Base-by-base conservation (phyloP, 1,284 basidiomycete genomes). In the Wolfiporia cocos region DNA sequence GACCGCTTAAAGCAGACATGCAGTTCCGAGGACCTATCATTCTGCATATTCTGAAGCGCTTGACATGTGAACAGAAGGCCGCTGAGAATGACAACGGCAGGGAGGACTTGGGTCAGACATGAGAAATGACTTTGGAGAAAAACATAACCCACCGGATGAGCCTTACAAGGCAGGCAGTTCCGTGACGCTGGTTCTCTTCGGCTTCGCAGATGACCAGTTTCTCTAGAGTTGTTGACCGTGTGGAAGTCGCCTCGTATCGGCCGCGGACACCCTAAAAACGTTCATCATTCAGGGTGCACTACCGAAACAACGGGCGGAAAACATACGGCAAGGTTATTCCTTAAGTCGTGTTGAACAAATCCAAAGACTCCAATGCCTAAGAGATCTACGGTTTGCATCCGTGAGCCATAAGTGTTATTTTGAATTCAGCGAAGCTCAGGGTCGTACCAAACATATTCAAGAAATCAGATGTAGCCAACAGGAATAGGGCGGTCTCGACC, bases 301-400 rank as follows among this genome's bases (percentile, higher is more conserved):
- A 19, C 37, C 14, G 29, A 30, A 39, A 21, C n/a, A n/a, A n/a
- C n/a, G 36, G 4, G 23, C 45, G 54, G 46, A 12, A 18, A 37
- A 60, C 75, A 48, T 52, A 90, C 92, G 50, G 73, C 70, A 51
- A 99, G 90, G 68, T 98, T 98, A 42, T 78, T 83, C 54, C 80
- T 82, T 56, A 99, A 73, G 66, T 99, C 95, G 47, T 76, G 77
- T 67, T 97, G 91, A 1, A 98, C 90, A 53, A 95, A 90, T 24
- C 76, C 73, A 66, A 98, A 98, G 5, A 96, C 82, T 1, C 82
- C 78, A 59, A 82, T 86, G 34, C 92, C 92, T 36, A 98, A 75
- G 19, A 97, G 72, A 67, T 93, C 94, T 92, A 54, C 20, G 33
- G n/a, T 18, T 29, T 19, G 19, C 9, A 41, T 26, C 15, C 3